Percentiles rank a stretch among this genome's conserved stretches.
Conservation (phyloP, 768 basidiomycete genomes). For the Serpula lacrymans region DNA sequence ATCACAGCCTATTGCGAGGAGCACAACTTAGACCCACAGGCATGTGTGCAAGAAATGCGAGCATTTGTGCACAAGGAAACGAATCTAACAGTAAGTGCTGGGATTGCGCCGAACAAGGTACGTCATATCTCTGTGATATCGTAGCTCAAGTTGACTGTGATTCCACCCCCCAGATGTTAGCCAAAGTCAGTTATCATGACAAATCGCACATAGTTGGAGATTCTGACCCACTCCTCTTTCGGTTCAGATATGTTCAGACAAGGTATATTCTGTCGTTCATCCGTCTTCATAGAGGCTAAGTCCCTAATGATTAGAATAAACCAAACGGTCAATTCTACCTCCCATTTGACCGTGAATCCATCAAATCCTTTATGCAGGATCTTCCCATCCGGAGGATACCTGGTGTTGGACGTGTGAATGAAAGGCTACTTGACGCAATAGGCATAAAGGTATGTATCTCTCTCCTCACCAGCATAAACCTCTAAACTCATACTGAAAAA, state of each 20-base stretch:
- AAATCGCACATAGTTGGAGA: neutral
- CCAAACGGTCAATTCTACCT: slow-evolving; percentile 90
- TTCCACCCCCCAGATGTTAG: slow-evolving; percentile 69
- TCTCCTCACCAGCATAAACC: slow-evolving; percentile 2
- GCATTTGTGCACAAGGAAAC: slow-evolving; percentile 72
- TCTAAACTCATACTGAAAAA: slow-evolving; percentile 1
- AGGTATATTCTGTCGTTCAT: slow-evolving; percentile 46
- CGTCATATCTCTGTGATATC: slow-evolving; percentile 21
- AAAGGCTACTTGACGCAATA: slow-evolving; percentile 80
- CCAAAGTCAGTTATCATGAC: slow-evolving; percentile 59
- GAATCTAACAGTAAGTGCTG: slow-evolving; percentile 86
- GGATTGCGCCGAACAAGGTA: slow-evolving; percentile 94
- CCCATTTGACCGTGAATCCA: slow-evolving; percentile 56
- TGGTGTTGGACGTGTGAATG: slow-evolving; percentile 88
- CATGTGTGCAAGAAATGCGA: slow-evolving; percentile 79
- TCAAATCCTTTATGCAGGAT: slow-evolving; percentile 74
- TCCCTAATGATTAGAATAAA: slow-evolving; percentile 61
- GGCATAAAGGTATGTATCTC: slow-evolving; percentile 66
- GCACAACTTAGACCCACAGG: slow-evolving; percentile 59
- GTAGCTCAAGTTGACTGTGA: slow-evolving; percentile 14
- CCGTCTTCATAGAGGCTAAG: too few species aligned
- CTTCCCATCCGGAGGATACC: slow-evolving; percentile 86
- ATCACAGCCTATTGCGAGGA: slow-evolving; percentile 82
- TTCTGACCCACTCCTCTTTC: slow-evolving; percentile 5
- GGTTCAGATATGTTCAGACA: slow-evolving; percentile 86